Evolutionary conservation across 1,284 basidiomycete species (phyloP).

Genomic region (Ustilago lituana): DNA sequence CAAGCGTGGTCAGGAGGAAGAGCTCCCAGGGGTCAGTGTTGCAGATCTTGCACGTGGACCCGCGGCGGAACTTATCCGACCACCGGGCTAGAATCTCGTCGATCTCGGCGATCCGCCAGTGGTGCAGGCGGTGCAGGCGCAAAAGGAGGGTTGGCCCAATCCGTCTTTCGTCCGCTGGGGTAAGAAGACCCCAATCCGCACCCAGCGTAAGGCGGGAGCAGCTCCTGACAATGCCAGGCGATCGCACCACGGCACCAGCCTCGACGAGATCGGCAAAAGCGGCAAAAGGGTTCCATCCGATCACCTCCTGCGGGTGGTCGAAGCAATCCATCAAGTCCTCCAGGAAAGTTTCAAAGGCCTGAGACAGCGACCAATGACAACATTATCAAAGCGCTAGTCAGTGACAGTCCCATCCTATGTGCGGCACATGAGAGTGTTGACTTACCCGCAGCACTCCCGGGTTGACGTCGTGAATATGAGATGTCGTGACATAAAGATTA

Average conservation of each 20-base stretch:
- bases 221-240: constrained; percentile 5
- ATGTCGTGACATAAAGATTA: background rate
- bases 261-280: constrained; percentile 26
- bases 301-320: constrained; percentile 26
- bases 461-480: background rate
- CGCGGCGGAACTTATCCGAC: constrained; percentile 13
- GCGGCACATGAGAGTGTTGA: no score
- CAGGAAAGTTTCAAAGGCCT: constrained; percentile 9
- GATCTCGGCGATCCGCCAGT: constrained; percentile 4
- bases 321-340: constrained; percentile 36
- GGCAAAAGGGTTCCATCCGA: constrained; percentile 21
- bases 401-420: no score
- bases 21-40: constrained; percentile 27
- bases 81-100: constrained; percentile 7
- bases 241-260: constrained; percentile 15
- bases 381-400: no score
- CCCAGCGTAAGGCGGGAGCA: constrained; percentile 30
- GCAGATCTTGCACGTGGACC: constrained; percentile 23
- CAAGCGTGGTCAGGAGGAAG: constrained; percentile 13
- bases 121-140: constrained; percentile 1
- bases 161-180: background rate
- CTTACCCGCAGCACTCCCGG: constrained; percentile 2
- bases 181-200: constrained; percentile 1
- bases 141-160: background rate
- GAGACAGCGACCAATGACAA: no score